Conservation (phyloP, 345 rosid species). For the Clausena lansium region DNA sequence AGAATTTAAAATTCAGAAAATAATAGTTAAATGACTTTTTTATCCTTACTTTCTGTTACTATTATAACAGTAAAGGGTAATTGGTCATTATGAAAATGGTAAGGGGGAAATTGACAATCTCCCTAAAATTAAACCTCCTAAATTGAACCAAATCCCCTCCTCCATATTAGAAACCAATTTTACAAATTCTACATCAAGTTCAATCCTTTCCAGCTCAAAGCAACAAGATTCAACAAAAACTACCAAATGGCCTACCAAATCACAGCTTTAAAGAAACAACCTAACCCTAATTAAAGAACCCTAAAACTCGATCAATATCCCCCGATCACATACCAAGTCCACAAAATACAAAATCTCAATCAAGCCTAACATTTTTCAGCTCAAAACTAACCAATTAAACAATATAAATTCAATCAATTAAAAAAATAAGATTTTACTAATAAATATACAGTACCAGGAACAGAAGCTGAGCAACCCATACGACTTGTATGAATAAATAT, state of each 20-base stretch:
- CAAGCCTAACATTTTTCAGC: background rate
- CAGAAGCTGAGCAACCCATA: constrained; percentile 94
- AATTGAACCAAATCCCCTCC: background rate
- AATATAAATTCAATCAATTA: background rate
- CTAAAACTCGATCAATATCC: constrained; percentile 4
- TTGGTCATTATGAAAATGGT: no score
- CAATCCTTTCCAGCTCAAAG: background rate
- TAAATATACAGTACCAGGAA: constrained; percentile 51
- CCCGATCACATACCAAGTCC: background rate
- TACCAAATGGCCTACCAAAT: constrained; percentile 22
- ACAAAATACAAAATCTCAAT: background rate
- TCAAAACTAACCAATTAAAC: background rate
- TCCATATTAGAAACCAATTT: background rate
- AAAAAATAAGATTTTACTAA: background rate
- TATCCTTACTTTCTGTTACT: no score
- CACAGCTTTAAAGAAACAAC: constrained; percentile 6
- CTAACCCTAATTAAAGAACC: background rate
- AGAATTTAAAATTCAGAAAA: no score
- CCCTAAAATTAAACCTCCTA: background rate
- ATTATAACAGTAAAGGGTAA: no score
- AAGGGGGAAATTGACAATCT: no score
- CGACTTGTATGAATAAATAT: constrained; percentile 6
- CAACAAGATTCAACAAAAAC: constrained; percentile 1
- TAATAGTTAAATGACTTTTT: no score
- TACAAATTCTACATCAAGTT: constrained; percentile 5